phyloP scores from a whole-genome alignment of 495 filamentous ascomycete species.

The Xylaria grammica region DNA sequence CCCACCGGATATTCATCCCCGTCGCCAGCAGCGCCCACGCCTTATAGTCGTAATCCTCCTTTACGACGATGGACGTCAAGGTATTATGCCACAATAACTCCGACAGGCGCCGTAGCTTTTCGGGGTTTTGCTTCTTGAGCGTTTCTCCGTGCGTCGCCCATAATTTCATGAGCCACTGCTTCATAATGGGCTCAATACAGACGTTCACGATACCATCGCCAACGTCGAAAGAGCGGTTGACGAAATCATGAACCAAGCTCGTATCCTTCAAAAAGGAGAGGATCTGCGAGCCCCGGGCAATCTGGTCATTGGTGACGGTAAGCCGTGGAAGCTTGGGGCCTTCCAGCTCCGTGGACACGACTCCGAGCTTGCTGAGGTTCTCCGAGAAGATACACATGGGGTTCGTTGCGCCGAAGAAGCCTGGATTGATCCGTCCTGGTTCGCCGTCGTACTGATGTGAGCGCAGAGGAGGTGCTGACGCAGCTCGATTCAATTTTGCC shows the following conservation, averaged over 20 bases:
- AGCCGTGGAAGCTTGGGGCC: slow-evolving; percentile 26
- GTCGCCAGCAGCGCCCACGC: slow-evolving; percentile 35
- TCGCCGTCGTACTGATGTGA: slow-evolving; percentile 24
- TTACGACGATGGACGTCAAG: slow-evolving; percentile 29
- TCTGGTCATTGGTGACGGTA: slow-evolving; percentile 35
- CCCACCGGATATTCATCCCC: slow-evolving; percentile 39
- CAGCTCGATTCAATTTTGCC: slow-evolving; percentile 30
- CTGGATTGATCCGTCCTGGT: slow-evolving; percentile 24
- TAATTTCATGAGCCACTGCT: slow-evolving; percentile 37
- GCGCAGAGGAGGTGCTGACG: slow-evolving; percentile 38
- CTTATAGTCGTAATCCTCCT: slow-evolving; percentile 30
- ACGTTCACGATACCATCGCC: slow-evolving; percentile 36
- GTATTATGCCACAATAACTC: slow-evolving; percentile 39
- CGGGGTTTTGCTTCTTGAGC: slow-evolving; percentile 33
- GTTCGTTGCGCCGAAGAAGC: slow-evolving; percentile 38
- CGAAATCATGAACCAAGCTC: slow-evolving; percentile 29
- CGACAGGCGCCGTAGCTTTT: slow-evolving; percentile 34
- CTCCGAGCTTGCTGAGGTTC: slow-evolving; percentile 29
- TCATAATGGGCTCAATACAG: slow-evolving; percentile 39
- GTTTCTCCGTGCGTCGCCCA: slow-evolving; percentile 30
- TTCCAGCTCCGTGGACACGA: slow-evolving; percentile 25
- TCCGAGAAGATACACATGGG: slow-evolving; percentile 37
- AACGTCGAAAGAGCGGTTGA: slow-evolving; percentile 37
- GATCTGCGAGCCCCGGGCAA: slow-evolving; percentile 34
- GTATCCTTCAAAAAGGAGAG: slow-evolving; percentile 37